A percentile compares a stretch with the other conserved stretches of the same genome.
Evolutionary conservation across 73 alveolate genomes (phyloP).

Genomic region (Symbiodinium pilosum): DNA sequence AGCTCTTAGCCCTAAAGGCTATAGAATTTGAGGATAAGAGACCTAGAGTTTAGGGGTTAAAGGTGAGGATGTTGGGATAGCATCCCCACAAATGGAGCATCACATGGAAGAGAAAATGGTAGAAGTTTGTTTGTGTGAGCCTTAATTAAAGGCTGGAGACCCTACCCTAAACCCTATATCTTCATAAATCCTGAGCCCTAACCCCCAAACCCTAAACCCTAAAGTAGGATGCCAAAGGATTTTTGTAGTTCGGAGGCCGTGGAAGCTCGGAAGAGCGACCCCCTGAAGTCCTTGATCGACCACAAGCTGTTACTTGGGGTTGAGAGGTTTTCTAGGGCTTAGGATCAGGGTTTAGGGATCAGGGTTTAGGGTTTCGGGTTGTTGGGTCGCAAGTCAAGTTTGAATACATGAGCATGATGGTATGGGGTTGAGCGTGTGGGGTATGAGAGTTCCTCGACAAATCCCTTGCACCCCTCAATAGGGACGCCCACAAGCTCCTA

Average conservation of each 20-base stretch:
- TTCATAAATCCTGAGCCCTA: background rate
- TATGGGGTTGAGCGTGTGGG: too few species aligned
- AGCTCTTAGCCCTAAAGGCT: too few species aligned
- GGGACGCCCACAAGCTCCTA: too few species aligned
- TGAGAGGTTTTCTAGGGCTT: too few species aligned
- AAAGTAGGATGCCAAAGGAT: too few species aligned
- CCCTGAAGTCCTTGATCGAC: background rate
- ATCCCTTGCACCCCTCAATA: too few species aligned
- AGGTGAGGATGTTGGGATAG: background rate
- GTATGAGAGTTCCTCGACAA: too few species aligned
- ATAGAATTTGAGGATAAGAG: too few species aligned
- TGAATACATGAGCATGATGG: too few species aligned
- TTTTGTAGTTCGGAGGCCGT: background rate
- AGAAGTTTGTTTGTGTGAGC: too few species aligned
- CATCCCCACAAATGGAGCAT: background rate
- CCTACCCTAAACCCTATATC: background rate
- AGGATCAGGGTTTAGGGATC: too few species aligned
- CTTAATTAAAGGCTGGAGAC: background rate
- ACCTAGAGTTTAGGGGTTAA: background rate
- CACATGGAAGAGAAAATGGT: too few species aligned
- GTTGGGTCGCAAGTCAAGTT: background rate
- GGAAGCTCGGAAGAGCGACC: background rate
- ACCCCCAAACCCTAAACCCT: background rate
- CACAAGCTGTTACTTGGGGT: background rate
- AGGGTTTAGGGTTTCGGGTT: background rate